Conservation (phyloP, 257 asterid genomes). For the Nicotiana sylvestris region DNA sequence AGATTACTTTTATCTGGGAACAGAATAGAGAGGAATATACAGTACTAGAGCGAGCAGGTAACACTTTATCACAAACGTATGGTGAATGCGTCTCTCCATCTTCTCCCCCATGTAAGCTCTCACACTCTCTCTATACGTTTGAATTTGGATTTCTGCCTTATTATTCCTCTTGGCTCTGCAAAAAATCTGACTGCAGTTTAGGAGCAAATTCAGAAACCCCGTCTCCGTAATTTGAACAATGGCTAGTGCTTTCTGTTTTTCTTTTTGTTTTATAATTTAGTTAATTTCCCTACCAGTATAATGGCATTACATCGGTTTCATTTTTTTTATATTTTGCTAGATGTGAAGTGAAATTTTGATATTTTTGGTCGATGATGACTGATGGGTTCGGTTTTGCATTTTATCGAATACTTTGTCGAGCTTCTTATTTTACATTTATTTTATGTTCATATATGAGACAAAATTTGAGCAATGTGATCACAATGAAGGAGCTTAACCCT, state of each 20-base stretch:
- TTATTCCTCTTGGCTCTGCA: not conserved
- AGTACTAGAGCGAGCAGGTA: slow-evolving; percentile 21
- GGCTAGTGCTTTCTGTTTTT: not conserved
- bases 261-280: not conserved
- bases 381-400: not conserved
- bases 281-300: no score
- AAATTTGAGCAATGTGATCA: not conserved
- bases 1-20: no score
- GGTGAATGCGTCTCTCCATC: slow-evolving; percentile 18
- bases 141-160: not conserved
- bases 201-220: not conserved
- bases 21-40: not conserved
- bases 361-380: not conserved
- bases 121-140: not conserved
- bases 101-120: slow-evolving; percentile 44
- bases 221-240: not conserved
- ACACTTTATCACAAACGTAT: not conserved
- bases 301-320: not conserved
- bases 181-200: not conserved
- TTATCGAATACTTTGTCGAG: not conserved
- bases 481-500: not conserved
- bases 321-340: slow-evolving; percentile 1
- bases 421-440: not conserved
- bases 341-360: not conserved
- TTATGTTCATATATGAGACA: not conserved